These are phyloP conservation scores for Lunasporangiospora selenospora DNA, from an alignment of 192 early-diverging fungal genomes.

Conservation along the genomic window DNA sequence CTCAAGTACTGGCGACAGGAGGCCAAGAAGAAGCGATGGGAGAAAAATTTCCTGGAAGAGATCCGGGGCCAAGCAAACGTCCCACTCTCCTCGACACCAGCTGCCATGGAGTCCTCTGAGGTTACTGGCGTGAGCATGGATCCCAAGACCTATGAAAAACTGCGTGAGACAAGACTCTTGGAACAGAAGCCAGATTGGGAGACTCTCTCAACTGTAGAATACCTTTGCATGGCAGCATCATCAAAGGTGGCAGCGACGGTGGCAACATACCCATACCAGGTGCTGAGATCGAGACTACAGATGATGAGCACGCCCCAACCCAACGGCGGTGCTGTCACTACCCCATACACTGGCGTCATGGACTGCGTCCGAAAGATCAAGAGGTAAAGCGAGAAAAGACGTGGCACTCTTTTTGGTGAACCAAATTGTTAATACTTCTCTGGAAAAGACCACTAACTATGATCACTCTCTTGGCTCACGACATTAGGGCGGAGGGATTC, in stretches of 20 bases:
- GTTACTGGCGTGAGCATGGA: slow-evolving; percentile 18
- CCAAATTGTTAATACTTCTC: background rate
- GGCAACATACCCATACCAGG: slow-evolving; percentile 93
- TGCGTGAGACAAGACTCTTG: slow-evolving; percentile 25
- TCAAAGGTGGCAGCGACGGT: slow-evolving; percentile 90
- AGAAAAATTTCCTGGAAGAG: slow-evolving; percentile 42
- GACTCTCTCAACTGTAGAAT: slow-evolving; percentile 68
- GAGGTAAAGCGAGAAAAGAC: slow-evolving; percentile 41
- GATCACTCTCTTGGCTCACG: background rate
- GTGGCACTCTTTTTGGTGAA: background rate
- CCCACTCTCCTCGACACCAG: background rate
- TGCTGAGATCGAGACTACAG: slow-evolving; percentile 87
- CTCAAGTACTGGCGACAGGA: slow-evolving; percentile 79
- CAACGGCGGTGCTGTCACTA: slow-evolving; percentile 56
- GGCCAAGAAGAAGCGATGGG: slow-evolving; percentile 38
- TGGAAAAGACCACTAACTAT: background rate
- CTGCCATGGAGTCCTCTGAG: background rate
- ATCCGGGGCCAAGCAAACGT: slow-evolving; percentile 9
- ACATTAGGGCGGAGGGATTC: slow-evolving; percentile 69
- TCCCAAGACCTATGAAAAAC: slow-evolving; percentile 27
- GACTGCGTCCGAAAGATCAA: slow-evolving; percentile 76
- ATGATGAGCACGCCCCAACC: slow-evolving; percentile 56
- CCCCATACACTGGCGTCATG: slow-evolving; percentile 76
- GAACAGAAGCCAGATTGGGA: slow-evolving; percentile 46
- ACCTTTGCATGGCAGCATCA: slow-evolving; percentile 81